phyloP scores from a whole-genome alignment of 805 yeast species.

The Wickerhamomyces mucosus region DNA sequence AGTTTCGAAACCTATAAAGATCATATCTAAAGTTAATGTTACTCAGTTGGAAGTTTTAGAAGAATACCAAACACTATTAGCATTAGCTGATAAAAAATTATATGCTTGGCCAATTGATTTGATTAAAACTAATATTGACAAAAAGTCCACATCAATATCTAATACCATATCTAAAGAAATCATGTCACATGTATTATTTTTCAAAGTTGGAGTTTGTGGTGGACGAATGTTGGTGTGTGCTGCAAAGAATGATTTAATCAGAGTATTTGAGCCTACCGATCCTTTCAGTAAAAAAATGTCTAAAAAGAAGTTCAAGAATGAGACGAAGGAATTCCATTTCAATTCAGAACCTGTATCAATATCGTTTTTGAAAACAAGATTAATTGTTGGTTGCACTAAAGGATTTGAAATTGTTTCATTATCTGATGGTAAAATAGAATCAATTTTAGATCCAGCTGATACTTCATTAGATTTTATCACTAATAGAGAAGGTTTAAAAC shows the following conservation, averaged over 20 bases:
- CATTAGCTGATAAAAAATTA: conserved; percentile 73
- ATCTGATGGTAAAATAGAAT: conserved; percentile 76
- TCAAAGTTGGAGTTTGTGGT: conserved; percentile 87
- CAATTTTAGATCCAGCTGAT: conserved; percentile 94
- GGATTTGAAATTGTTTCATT: conserved; percentile 93
- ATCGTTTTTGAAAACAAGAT: conserved; percentile 76
- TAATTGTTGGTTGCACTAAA: conserved; percentile 92
- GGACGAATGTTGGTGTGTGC: conserved; percentile 86
- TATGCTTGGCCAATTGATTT: conserved; percentile 68
- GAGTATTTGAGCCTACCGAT: conserved; percentile 84
- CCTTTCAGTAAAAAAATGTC: conserved; percentile 51
- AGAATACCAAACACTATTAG: conserved; percentile 76
- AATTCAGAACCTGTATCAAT: conserved; percentile 87
- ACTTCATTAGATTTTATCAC: conserved; percentile 93
- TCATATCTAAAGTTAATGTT: conserved; percentile 66
- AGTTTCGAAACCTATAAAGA: conserved; percentile 57
- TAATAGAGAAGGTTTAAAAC: conserved; percentile 72
- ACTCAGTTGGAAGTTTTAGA: conserved; percentile 88
- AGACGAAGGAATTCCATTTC: conserved; percentile 67
- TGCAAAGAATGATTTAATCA: conserved; percentile 72
- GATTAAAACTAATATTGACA: conserved; percentile 39
- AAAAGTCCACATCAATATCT: conserved; percentile 28
- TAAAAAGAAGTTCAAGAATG: conserved; percentile 62
- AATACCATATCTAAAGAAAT: conserved; percentile 49
- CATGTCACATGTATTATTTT: conserved; percentile 80